Evolutionary conservation across 2,329 filamentous ascomycete species (phyloP).

Genomic region (Boeremia exigua): DNA sequence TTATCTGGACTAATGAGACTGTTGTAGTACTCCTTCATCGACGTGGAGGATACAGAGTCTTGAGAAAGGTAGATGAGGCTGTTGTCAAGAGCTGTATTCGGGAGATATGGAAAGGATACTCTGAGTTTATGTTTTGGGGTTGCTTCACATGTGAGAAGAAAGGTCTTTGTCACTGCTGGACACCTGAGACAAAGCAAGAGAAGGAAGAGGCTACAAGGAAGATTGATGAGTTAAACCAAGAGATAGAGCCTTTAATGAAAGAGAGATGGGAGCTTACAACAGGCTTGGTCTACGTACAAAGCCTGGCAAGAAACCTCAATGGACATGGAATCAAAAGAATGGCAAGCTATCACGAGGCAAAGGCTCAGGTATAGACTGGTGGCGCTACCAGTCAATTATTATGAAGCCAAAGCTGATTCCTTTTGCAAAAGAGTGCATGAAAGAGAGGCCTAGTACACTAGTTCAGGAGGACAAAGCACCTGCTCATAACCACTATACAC

Average conservation of each 20-base stretch:
- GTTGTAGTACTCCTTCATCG: slow-evolving; percentile 11
- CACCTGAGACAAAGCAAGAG: slow-evolving; percentile 4
- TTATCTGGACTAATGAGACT: slow-evolving; percentile 16
- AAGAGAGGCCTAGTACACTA: slow-evolving; percentile 9
- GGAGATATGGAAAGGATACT: slow-evolving; percentile 19
- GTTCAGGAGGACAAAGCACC: slow-evolving; percentile 22
- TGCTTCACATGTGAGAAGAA: neutral
- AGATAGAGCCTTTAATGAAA: slow-evolving; percentile 15
- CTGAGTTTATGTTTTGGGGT: slow-evolving; percentile 4
- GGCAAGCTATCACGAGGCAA: slow-evolving; percentile 16
- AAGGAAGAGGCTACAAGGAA: slow-evolving; percentile 4
- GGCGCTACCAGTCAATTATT: slow-evolving; percentile 9
- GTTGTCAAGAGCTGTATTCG: slow-evolving; percentile 17
- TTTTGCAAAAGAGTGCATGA: slow-evolving; percentile 17
- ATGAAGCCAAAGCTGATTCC: slow-evolving; percentile 15
- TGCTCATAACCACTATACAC: slow-evolving; percentile 1
- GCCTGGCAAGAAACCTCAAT: slow-evolving; percentile 8
- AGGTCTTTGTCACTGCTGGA: neutral
- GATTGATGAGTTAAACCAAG: slow-evolving; percentile 12
- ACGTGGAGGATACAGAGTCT: slow-evolving; percentile 9
- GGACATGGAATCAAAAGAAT: slow-evolving; percentile 11
- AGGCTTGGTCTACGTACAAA: no score
- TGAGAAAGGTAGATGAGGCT: slow-evolving; percentile 11
- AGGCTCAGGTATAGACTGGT: slow-evolving; percentile 15
- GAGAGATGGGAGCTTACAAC: slow-evolving; percentile 18